Evolutionary conservation across 306 rosid genomes (phyloP).

Genomic region (Geum urbanum): DNA sequence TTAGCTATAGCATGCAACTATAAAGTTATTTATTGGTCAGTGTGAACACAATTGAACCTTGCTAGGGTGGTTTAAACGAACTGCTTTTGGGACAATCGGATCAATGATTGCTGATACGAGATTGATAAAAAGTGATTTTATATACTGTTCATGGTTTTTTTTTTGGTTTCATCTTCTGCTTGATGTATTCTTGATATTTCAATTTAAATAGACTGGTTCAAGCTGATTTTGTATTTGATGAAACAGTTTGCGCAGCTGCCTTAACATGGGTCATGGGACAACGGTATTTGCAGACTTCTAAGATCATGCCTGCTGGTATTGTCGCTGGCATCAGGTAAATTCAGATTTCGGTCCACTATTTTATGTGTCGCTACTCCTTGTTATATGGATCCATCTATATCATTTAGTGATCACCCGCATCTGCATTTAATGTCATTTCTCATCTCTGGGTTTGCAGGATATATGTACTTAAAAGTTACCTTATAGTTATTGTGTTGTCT

Average conservation of each 20-base stretch:
- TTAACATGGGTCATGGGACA: slow-evolving; percentile 79
- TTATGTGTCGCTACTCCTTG: background rate
- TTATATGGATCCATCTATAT: background rate
- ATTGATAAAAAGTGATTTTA: background rate
- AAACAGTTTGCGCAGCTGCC: slow-evolving; percentile 56
- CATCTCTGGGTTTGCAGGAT: background rate
- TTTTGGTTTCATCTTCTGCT: background rate
- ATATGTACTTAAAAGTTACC: background rate
- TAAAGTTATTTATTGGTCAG: background rate
- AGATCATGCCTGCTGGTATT: slow-evolving; percentile 87
- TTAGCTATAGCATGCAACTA: background rate
- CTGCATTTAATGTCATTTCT: background rate
- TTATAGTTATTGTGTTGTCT: no score
- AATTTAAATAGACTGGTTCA: background rate
- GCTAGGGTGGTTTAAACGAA: background rate
- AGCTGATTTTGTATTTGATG: slow-evolving; percentile 16
- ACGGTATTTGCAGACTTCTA: slow-evolving; percentile 65
- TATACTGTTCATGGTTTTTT: background rate
- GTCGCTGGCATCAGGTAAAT: slow-evolving; percentile 78
- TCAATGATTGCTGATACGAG: background rate
- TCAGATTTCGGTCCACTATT: background rate
- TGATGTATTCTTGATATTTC: background rate
- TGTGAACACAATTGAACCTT: background rate
- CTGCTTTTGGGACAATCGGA: background rate
- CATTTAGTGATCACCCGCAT: background rate